These are phyloP conservation scores for Claviceps pazoutovae DNA, from an alignment of 2,329 filamentous ascomycete genomes.

Conservation along the genomic window DNA sequence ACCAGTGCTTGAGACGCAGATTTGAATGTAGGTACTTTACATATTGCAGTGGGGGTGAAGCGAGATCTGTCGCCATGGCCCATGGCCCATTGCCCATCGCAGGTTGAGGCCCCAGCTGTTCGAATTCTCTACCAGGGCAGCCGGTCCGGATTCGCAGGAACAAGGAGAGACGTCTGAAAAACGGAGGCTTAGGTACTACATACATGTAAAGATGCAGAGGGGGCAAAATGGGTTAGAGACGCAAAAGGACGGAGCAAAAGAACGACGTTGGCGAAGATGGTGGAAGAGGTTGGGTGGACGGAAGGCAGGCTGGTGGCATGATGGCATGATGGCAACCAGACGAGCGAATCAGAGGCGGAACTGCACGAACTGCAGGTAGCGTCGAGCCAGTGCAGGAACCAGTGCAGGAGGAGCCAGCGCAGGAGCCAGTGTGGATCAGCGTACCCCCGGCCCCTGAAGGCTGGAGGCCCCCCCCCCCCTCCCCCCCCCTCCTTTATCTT, in stretches of 20 bases:
- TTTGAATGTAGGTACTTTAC: background rate
- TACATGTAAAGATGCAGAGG: no score
- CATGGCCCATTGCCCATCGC: background rate
- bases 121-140: background rate
- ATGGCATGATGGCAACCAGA: background rate
- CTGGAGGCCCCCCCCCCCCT: background rate
- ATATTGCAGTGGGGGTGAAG: background rate
- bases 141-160: no score
- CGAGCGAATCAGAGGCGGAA: background rate
- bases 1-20: background rate
- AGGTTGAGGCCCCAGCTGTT: background rate
- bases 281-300: background rate
- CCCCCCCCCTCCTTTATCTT: background rate
- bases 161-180: no score
- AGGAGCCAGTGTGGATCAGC: slow-evolving; percentile 1
- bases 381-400: background rate
- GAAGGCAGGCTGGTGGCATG: background rate
- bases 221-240: background rate
- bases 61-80: background rate
- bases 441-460: slow-evolving; percentile 1
- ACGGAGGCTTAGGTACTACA: no score
- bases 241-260: background rate
- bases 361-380: background rate
- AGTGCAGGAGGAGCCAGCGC: background rate
- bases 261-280: background rate